These are phyloP conservation scores for Backusella tarrabulga DNA, from an alignment of 192 early-diverging fungal genomes.

Conservation along the genomic window DNA sequence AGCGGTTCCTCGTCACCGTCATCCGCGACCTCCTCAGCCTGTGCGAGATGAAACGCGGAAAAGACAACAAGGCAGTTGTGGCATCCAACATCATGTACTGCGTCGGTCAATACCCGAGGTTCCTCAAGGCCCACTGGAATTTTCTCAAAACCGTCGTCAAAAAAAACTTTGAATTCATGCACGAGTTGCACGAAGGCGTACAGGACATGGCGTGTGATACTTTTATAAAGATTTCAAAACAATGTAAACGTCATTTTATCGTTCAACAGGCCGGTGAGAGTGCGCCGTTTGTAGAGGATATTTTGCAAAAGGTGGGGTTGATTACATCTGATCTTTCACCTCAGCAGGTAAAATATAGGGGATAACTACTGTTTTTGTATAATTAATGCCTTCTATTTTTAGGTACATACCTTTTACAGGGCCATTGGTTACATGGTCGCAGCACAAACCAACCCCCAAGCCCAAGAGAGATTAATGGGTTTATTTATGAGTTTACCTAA, in stretches of 20 bases:
- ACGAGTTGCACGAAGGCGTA: slow-evolving; percentile 98
- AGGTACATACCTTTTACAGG: slow-evolving; percentile 96
- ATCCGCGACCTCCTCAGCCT: slow-evolving; percentile 97
- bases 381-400: neutral
- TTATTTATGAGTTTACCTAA: slow-evolving; percentile 93
- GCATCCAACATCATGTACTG: slow-evolving; percentile 99
- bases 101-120: slow-evolving; percentile 99
- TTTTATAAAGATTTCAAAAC: slow-evolving; percentile 99
- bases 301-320: slow-evolving; percentile 71
- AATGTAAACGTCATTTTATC: slow-evolving; percentile 96
- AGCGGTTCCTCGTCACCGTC: slow-evolving; percentile 94
- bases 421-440: slow-evolving; percentile 99
- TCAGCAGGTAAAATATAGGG: slow-evolving; percentile 56
- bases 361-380: neutral
- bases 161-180: slow-evolving; percentile 99
- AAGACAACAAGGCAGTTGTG: slow-evolving; percentile 99
- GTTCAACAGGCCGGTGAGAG: slow-evolving; percentile 86
- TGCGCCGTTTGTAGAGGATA: slow-evolving; percentile 95
- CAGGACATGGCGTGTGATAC: slow-evolving; percentile 99
- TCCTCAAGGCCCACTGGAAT: slow-evolving; percentile 99
- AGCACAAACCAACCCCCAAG: slow-evolving; percentile 76
- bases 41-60: slow-evolving; percentile 95
- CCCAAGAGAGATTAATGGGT: slow-evolving; percentile 79
- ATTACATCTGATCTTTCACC: slow-evolving; percentile 90
- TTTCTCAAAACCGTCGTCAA: slow-evolving; percentile 99